Evolutionary conservation across 345 rosid species (phyloP).

Genomic region (Excoecaria cochinchinensis): DNA sequence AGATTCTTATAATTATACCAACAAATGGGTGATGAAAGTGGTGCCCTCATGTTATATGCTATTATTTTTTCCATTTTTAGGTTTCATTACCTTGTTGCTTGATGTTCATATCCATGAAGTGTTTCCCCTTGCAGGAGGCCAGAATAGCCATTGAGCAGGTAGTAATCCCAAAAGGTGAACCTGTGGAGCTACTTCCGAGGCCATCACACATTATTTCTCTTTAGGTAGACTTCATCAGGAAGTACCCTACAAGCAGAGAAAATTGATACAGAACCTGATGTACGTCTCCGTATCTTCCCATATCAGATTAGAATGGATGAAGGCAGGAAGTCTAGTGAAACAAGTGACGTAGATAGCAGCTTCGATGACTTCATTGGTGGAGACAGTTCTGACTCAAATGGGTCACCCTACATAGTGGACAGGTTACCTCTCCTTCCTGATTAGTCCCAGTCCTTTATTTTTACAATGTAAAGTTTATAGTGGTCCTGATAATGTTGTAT

Average conservation of each 20-base stretch:
- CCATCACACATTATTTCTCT: conserved; percentile 49
- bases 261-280: conserved; percentile 49
- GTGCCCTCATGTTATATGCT: background rate
- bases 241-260: conserved; percentile 61
- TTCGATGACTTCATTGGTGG: conserved; percentile 30
- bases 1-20: background rate
- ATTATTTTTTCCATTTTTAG: background rate
- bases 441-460: conserved; percentile 17
- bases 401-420: conserved; percentile 33
- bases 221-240: conserved; percentile 57
- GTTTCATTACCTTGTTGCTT: background rate
- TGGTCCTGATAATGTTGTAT: conserved; percentile 1
- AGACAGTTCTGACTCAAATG: conserved; percentile 33
- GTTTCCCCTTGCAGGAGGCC: conserved; percentile 54
- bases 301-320: conserved; percentile 33
- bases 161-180: conserved; percentile 68
- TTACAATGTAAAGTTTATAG: background rate
- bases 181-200: conserved; percentile 71
- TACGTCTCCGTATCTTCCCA: conserved; percentile 57
- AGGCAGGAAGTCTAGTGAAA: conserved; percentile 23
- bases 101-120: conserved; percentile 10
- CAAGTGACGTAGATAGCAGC: conserved; percentile 20
- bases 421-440: conserved; percentile 64
- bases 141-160: conserved; percentile 73
- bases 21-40: background rate